Evolutionary conservation across 805 yeast species (phyloP).

Genomic region (Gaillardinia entomophila): DNA sequence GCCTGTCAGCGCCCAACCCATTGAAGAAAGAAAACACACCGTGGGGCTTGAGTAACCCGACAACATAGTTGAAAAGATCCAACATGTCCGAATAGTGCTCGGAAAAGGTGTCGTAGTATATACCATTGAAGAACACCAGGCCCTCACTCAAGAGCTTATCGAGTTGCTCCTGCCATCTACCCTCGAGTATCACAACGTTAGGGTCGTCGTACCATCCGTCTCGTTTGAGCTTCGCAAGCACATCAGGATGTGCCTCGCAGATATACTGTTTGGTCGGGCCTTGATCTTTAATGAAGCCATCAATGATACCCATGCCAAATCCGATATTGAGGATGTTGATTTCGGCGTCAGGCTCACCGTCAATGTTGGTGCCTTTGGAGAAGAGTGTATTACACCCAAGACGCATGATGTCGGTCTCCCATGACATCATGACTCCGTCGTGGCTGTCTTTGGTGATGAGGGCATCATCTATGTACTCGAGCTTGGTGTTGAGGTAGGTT

Average conservation of each 20-base stretch:
- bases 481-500: slow-evolving; percentile 57
- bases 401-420: slow-evolving; percentile 84
- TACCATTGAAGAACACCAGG: slow-evolving; percentile 80
- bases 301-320: slow-evolving; percentile 96
- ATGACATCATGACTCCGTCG: slow-evolving; percentile 97
- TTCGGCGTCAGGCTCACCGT: slow-evolving; percentile 29
- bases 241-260: slow-evolving; percentile 94
- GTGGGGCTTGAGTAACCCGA: slow-evolving; percentile 73
- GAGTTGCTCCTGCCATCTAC: slow-evolving; percentile 88
- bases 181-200: slow-evolving; percentile 70
- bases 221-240: slow-evolving; percentile 53
- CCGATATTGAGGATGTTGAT: slow-evolving; percentile 75
- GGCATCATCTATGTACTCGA: slow-evolving; percentile 64
- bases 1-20: slow-evolving; percentile 63
- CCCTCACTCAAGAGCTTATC: slow-evolving; percentile 55
- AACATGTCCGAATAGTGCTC: slow-evolving; percentile 89
- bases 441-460: slow-evolving; percentile 64
- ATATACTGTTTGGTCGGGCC: slow-evolving; percentile 73
- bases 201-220: slow-evolving; percentile 82
- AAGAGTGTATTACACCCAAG: slow-evolving; percentile 75
- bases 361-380: slow-evolving; percentile 28
- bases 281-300: slow-evolving; percentile 51
- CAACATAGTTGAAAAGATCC: slow-evolving; percentile 73
- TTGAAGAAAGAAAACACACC: slow-evolving; percentile 90
- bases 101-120: slow-evolving; percentile 89